Conservation (phyloP, 2,329 filamentous ascomycete genomes). For the Fusarium sp. region DNA sequence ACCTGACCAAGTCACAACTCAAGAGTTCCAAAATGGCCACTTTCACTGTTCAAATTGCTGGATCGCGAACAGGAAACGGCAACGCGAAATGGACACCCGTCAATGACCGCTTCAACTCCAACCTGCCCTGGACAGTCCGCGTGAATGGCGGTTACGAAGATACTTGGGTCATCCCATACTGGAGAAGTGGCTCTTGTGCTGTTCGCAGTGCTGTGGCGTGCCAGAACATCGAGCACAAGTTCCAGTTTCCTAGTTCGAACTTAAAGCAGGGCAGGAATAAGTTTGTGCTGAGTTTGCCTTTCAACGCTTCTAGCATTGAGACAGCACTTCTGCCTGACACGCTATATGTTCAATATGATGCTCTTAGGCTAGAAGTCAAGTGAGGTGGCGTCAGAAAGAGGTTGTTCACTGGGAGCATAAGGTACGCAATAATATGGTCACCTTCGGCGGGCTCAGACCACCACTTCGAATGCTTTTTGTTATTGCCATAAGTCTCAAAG, state of each 20-base stretch:
- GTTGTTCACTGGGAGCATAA: no score
- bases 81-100: conserved; percentile 37
- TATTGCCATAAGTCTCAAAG: no score
- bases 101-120: conserved; percentile 10
- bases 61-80: conserved; percentile 27
- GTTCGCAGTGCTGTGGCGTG: conserved; percentile 68
- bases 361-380: conserved; percentile 65
- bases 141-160: conserved; percentile 55
- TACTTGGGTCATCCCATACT: conserved; percentile 65
- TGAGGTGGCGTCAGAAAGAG: neutral
- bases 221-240: conserved; percentile 69
- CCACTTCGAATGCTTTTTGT: no score
- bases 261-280: conserved; percentile 62
- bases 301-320: conserved; percentile 68
- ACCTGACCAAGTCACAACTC: conserved; percentile 50
- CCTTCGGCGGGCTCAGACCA: no score
- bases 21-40: conserved; percentile 51
- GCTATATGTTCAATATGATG: conserved; percentile 73
- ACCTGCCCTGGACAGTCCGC: conserved; percentile 44
- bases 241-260: conserved; percentile 60
- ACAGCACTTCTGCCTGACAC: conserved; percentile 64
- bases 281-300: conserved; percentile 67
- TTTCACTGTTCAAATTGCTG: conserved; percentile 34
- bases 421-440: no score
- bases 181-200: conserved; percentile 60